Percentiles rank a stretch among this genome's conserved stretches.
These are phyloP conservation scores for Cystobasidium slooffiae DNA, from an alignment of 1,284 basidiomycete species.

Conservation along the genomic window DNA sequence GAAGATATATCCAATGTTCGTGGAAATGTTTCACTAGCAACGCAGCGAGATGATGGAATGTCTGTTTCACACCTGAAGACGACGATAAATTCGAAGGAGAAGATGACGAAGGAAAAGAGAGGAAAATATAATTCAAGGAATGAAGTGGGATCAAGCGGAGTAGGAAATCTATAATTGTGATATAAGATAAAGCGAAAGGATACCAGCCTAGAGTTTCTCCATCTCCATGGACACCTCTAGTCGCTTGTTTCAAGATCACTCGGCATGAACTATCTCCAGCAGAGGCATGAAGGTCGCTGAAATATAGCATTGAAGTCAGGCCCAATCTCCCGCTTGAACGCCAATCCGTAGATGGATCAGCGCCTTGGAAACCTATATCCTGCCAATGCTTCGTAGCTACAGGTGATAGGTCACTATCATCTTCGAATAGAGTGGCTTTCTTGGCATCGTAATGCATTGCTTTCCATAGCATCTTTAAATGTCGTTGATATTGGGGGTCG, in stretches of 20 bases:
- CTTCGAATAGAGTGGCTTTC: conserved; percentile 25
- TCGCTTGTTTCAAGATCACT: conserved; percentile 26
- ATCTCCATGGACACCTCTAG: conserved; percentile 24
- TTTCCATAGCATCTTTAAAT: conserved; percentile 18
- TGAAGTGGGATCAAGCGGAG: conserved; percentile 22
- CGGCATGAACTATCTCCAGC: neutral
- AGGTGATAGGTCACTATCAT: conserved; percentile 10
- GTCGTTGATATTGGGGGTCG: conserved; percentile 13
- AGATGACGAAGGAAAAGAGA: conserved; percentile 1
- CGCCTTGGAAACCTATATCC: conserved; percentile 41
- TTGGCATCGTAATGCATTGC: conserved; percentile 23
- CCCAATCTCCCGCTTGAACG: conserved; percentile 27
- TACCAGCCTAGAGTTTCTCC: conserved; percentile 26
- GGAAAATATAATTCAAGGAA: conserved; percentile 26
- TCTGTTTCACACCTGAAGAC: neutral
- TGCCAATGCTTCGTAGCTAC: conserved; percentile 39
- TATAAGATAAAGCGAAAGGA: conserved; percentile 23
- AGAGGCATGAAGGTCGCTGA: conserved; percentile 10
- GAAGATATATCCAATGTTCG: conserved; percentile 32
- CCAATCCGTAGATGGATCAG: conserved; percentile 41
- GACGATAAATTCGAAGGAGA: no score
- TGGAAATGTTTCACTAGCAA: conserved; percentile 35
- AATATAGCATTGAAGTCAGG: conserved; percentile 22
- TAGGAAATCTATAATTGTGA: conserved; percentile 33
- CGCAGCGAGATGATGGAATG: conserved; percentile 25